Evolutionary conservation across 2,329 filamentous ascomycete genomes (phyloP).

Genomic region (Ceratocystis eucalypticola): DNA sequence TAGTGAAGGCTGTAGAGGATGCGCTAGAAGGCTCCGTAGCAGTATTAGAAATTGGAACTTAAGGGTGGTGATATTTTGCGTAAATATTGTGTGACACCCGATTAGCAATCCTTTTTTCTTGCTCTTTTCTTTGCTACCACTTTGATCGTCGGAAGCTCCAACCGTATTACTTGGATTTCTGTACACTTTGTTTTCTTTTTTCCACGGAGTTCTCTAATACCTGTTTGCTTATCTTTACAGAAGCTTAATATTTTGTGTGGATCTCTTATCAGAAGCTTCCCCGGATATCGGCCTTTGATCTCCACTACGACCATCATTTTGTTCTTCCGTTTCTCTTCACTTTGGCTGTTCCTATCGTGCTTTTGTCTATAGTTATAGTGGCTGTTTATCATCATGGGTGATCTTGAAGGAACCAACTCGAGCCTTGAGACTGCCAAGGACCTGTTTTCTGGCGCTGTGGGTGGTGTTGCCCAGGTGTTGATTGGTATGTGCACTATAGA

Average conservation of each 20-base stretch:
- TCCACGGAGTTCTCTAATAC: background rate
- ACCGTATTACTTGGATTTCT: background rate
- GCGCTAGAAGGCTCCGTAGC: background rate
- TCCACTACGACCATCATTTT: background rate
- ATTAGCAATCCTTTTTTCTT: background rate
- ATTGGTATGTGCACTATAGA: slow-evolving; percentile 51
- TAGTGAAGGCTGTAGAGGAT: background rate
- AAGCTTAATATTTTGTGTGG: background rate
- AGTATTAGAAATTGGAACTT: background rate
- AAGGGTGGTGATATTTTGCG: background rate
- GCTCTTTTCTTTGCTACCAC: background rate
- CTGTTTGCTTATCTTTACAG: background rate
- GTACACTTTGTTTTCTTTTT: too few relatives aligned
- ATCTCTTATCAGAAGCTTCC: background rate
- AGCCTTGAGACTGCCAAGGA: slow-evolving; percentile 64
- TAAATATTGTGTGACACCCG: background rate
- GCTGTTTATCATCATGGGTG: slow-evolving; percentile 9
- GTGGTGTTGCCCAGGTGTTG: slow-evolving; percentile 86
- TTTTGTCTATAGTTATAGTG: too few relatives aligned
- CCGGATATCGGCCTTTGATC: slow-evolving; percentile 8
- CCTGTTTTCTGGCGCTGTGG: slow-evolving; percentile 76
- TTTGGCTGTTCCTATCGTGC: background rate
- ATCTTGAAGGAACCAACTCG: slow-evolving; percentile 22
- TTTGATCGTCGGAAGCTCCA: too few relatives aligned
- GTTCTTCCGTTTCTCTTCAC: background rate